Evolutionary conservation across 225 moss, liverwort and hornwort genomes (phyloP).

Genomic region (Anthoceros angustus): DNA sequence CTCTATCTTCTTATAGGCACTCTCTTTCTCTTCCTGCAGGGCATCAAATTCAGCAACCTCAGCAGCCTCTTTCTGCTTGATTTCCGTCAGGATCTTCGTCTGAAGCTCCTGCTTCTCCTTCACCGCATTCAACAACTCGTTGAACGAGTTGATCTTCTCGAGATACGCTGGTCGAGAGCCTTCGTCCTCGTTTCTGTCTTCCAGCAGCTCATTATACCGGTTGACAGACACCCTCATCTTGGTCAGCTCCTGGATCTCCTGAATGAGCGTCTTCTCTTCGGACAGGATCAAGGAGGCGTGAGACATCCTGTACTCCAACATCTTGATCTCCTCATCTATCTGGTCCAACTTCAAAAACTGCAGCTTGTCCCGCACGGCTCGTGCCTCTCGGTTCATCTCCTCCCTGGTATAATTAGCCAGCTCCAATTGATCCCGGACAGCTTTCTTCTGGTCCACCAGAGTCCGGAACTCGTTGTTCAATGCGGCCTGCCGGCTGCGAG

Average conservation of each 20-base stretch:
- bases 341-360: constrained; percentile 59
- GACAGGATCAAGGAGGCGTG: constrained; percentile 71
- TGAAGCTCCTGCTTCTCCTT: constrained; percentile 57
- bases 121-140: constrained; percentile 34
- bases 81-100: constrained; percentile 31
- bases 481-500: constrained; percentile 30
- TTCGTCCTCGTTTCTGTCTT: constrained; percentile 50
- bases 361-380: constrained; percentile 48
- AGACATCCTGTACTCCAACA: constrained; percentile 47
- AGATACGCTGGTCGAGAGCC: constrained; percentile 26
- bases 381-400: constrained; percentile 52
- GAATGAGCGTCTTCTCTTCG: constrained; percentile 76
- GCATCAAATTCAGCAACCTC: constrained; percentile 41
- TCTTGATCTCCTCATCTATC: constrained; percentile 79
- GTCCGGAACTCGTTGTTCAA: constrained; percentile 36
- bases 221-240: constrained; percentile 58
- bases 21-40: constrained; percentile 47
- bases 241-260: constrained; percentile 64
- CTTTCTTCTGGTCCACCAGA: constrained; percentile 49
- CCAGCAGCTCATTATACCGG: constrained; percentile 46
- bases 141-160: constrained; percentile 56
- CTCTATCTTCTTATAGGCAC: constrained; percentile 47
- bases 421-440: constrained; percentile 47
- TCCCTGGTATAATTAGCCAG: constrained; percentile 45
- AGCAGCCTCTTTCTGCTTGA: constrained; percentile 51